Evolutionary conservation across 805 yeast species (phyloP).

Genomic region (Metschnikowia drakensbergensis): DNA sequence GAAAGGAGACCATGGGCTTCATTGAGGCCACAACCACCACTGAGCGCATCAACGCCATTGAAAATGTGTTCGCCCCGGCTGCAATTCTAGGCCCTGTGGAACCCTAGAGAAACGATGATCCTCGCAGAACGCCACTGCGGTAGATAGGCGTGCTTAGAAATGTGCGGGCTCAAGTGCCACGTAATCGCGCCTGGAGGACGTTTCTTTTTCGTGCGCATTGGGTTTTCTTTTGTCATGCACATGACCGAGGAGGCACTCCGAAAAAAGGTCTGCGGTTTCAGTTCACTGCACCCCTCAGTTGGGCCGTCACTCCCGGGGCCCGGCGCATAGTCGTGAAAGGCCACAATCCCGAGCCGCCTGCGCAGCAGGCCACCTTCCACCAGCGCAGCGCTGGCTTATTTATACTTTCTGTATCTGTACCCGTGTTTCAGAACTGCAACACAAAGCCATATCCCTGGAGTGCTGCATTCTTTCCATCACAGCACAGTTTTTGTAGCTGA

Average conservation of each 20-base stretch:
- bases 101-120: no score
- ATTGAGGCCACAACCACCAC: no score
- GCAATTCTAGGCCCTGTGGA: no score
- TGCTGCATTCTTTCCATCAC: no score
- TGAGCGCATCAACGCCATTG: no score
- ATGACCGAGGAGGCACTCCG: not conserved
- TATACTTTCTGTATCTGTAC: not conserved
- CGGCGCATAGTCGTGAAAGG: not conserved
- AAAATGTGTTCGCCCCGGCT: no score
- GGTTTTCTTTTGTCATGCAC: not conserved
- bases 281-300: not conserved
- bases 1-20: no score
- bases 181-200: not conserved
- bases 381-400: not conserved
- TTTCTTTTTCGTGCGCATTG: not conserved
- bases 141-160: no score
- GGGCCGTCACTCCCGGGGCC: not conserved
- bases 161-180: not conserved
- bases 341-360: not conserved
- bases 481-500: no score
- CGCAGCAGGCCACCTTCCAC: no score
- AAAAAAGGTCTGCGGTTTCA: slow-evolving; percentile 2
- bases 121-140: no score
- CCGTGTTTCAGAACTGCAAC: not conserved
- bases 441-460: not conserved